These are phyloP conservation scores for Cytospora paraplurivora DNA, from an alignment of 2,329 filamentous ascomycete species.

Conservation along the genomic window DNA sequence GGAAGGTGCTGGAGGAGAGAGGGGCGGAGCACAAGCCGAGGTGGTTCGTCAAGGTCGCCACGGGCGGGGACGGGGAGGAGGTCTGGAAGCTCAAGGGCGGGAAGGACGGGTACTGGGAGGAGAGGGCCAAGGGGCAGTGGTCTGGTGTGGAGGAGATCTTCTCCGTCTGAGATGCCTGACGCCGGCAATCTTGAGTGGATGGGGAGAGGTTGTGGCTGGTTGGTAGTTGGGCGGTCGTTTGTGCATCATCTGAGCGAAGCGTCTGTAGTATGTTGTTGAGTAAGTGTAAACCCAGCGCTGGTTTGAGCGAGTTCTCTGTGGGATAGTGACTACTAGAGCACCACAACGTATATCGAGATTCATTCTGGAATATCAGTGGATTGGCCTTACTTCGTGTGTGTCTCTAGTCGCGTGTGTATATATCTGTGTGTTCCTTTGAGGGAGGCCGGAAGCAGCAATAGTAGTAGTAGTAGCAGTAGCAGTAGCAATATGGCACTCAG, in stretches of 20 bases:
- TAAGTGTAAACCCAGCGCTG: neutral
- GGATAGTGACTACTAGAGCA: neutral
- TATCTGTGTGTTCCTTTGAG: neutral
- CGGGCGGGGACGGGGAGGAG: constrained; percentile 61
- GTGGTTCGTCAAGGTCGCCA: constrained; percentile 78
- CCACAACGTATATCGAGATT: no score
- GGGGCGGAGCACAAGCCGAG: constrained; percentile 73
- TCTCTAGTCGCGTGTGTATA: neutral
- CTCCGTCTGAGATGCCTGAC: constrained; percentile 25
- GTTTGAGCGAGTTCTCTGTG: neutral
- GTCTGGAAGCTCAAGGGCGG: constrained; percentile 77
- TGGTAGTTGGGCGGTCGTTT: neutral
- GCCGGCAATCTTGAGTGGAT: neutral
- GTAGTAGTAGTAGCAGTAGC: no score
- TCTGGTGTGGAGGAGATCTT: constrained; percentile 56
- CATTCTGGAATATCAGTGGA: no score
- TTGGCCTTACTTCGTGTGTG: neutral
- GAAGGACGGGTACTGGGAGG: constrained; percentile 93
- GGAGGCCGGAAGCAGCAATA: neutral
- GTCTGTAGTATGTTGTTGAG: constrained; percentile 1
- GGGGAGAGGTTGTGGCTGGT: neutral
- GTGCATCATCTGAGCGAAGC: neutral
- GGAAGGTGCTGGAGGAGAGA: constrained; percentile 73
- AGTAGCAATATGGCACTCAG: neutral
- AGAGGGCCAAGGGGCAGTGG: constrained; percentile 71